phyloP scores from a whole-genome alignment of 257 asterid species.

The Paraleonurus japonicus region DNA sequence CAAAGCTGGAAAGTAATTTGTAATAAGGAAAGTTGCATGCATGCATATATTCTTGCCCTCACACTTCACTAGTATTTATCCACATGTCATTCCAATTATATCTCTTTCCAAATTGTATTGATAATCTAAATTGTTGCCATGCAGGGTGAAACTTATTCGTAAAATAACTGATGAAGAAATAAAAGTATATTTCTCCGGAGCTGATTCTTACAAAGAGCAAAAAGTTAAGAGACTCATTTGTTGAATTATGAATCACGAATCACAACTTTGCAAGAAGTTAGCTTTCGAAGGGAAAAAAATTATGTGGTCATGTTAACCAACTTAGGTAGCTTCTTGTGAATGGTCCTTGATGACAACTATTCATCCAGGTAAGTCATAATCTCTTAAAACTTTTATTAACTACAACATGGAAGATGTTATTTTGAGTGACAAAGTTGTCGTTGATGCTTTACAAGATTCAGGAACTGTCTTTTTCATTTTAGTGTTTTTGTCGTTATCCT shows the following conservation, averaged over 20 bases:
- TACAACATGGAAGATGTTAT: background rate
- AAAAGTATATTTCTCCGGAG: too few relatives aligned
- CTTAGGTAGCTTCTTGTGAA: too few relatives aligned
- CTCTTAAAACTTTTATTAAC: background rate
- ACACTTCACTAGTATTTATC: background rate
- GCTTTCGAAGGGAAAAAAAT: conserved; percentile 20
- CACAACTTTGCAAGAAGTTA: conserved; percentile 19
- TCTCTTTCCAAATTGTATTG: background rate
- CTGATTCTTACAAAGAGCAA: too few relatives aligned
- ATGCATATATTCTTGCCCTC: background rate
- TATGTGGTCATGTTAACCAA: too few relatives aligned
- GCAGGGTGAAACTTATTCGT: background rate
- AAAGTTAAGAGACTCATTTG: too few relatives aligned
- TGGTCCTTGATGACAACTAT: background rate
- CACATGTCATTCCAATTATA: background rate
- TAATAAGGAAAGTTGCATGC: background rate
- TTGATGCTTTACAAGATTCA: background rate
- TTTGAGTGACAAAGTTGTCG: background rate
- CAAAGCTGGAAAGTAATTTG: background rate
- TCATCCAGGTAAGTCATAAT: background rate
- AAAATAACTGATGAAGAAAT: too few relatives aligned
- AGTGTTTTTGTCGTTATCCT: too few relatives aligned
- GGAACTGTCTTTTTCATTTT: background rate
- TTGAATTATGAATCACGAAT: conserved; percentile 8
- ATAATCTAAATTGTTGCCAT: background rate